Base-by-base conservation (phyloP, 2,329 filamentous ascomycete genomes). In the Pseudonectria buxi region DNA sequence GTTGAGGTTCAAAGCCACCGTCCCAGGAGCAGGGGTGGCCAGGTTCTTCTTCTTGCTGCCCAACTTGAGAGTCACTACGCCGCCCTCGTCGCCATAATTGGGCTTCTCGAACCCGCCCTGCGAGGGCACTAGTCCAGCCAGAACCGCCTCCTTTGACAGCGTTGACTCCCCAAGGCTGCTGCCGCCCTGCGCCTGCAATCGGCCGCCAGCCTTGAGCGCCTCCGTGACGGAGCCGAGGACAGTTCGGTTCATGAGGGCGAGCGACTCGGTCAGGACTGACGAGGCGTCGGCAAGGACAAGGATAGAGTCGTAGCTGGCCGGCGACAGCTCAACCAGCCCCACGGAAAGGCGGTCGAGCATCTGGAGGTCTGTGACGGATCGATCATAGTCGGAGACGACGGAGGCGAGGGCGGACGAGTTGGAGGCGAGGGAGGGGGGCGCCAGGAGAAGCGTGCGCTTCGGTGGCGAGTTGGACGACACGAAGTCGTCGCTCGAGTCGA, bases 271-370 rank as follows among this genome's bases (percentile, higher is more conserved):
- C n/a, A 72, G 64, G 31, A 78, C 71, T 46, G 80, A 79, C 55
- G 86, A 80, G 39, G 81, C 73, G 60, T 89, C 86, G 45, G 85
- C 83, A 44, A 96, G 79, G 35, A 98, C 74, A 31, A 95, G 75
- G 28, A 96, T 76, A 28, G 84, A 65, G 58, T 94, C 86, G 68
- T 98, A 98, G 36, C 85, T 84, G 32, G 76, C 68, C 35, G 75
- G 50, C 2, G 89, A 83, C 0, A 98, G 78, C 7, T 79, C 69
- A 38, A 92, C 86, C 26, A 95, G 71, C 43, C 87, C 87, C 25
- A 85, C 76, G 2, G 85, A 79, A 27, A 98, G 76, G 33, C 92
- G 86, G 66, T 98, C 92, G 43, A 98, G 83, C 92, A 98, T 98
- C 63, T 96, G 92, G 35, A 98, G 72, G 57, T 98, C 92, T 43